Base-by-base conservation (phyloP, 208 protist genomes). In the Strigomonas culicis region DNA sequence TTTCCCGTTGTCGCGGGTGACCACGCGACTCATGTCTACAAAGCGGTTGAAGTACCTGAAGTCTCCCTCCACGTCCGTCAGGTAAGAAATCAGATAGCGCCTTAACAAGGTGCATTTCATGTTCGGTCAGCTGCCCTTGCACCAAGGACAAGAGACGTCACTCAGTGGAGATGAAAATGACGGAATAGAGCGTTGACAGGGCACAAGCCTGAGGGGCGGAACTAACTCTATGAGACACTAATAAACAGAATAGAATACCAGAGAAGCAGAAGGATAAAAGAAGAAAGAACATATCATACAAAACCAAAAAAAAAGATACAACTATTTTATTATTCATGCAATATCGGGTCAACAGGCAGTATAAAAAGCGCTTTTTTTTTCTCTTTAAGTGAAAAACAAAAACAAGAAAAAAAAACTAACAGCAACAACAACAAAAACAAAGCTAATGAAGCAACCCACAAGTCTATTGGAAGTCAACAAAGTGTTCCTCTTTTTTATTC, bases 41-140 rank as follows among this genome's bases (percentile, higher is more conserved):
- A 69, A 89, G 4, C 70, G 66, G 27, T 70, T 27, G 32, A 82
- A 87, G 68, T 86, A 92, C 10, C 58, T 66, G 24, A 79, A 36
- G 56, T 84, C 71, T 36, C 86, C 86, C 55, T 93, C 86, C 30
- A 90, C 69, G 58, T 93, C 86, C 15, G 86, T 90, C 17, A 93
- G 19, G 55, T 81, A 93, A 2, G 68, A 71, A 2, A 74, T 77
- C 19, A 69, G 56, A 4, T 53, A 46, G n/a, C 46, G 55, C 25
- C 25, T 51, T 19, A 39, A 10, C 34, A 39, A 39, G 10, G 34
- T 39, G 10, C 34, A 39, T 39, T 39, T 39, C 34, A 39, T 39
- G 10, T 39, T 39, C 34, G 10, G 10, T 39, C 10, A 10, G 39
- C 39, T 46, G 39, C 39, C 17, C 39, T 46, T 10, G 39, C 39